Evolutionary conservation across 2,329 filamentous ascomycete genomes (phyloP), one percentile per base, ranked within the genome.

Genomic region (Anthostomella pinea): DNA sequence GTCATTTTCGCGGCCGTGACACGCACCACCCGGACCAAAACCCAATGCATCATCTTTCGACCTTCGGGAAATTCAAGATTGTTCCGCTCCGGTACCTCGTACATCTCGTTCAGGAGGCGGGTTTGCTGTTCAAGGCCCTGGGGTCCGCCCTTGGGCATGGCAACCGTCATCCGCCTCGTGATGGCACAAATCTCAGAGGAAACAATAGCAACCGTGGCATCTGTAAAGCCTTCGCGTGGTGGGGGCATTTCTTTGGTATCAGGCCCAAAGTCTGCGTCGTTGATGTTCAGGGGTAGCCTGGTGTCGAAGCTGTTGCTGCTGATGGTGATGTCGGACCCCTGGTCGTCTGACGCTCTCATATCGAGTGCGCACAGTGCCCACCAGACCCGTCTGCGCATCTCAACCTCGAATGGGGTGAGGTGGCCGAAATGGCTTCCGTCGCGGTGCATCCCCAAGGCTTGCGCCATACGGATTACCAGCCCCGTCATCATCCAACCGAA

Each of bases 281-380:
- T 69, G 27, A 75, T 61, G 28, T 74, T 74, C 5, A 65, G 45
- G 1, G 73, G 72, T 7, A 68, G 49, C 36, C 64, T 69, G 0
- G 80, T 82, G 51, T 85, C 80, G 48, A 77, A 84, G 8, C 70
- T 70, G 9, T 72, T 68, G 31, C 75, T 68, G 2, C 69, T 57
- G 26, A 84, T 79, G 1, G 73, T 75, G 3, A 77, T 73, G 41
- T 83, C 78, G 15, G 74, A 76, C 0, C 78, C 79, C 51, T 83
- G 77, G 39, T 83, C 76, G 50, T 83, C 79, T 1, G 76, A 75
- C 2, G 78, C 69, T 41, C 79, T 64, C 3, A 71, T 68, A 51
- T 85, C 81, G 1, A 84, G 59, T 10, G 81, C 64, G 46, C 73
- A 79, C 3, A 81, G 56, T 41, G 75, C 70, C 73, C 76, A 81